Base-by-base conservation (phyloP, 805 yeast genomes). In the Vanderwaltozyma tropicalis region DNA sequence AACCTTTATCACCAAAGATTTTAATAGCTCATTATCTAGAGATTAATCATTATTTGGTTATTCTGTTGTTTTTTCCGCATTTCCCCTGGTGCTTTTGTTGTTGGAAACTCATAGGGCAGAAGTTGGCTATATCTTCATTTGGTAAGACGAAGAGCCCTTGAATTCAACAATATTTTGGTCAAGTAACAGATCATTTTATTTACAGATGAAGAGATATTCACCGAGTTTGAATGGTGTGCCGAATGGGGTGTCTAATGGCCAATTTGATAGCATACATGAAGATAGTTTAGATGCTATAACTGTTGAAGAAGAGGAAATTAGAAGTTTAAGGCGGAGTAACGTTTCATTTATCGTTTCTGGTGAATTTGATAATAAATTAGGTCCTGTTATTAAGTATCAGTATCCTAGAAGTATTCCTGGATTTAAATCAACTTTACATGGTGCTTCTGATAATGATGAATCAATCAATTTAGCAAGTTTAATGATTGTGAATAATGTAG, bases 291-390 rank as follows among this genome's bases (percentile, higher is more conserved):
- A 24, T 10, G 8, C 27, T 7, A 15, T 10, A 4, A 12, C 18
- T 15, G 13, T 21, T 10, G 10, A 12, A n/a, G 25, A 35, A 11
- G 25, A 31, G 4, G 27, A 24, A 10, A 21, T 6, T 27, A 83
- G 46, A 15, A 24, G 20, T 14, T 22, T 36, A n/a, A 30, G 29
- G 13, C 7, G 16, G 17, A 32, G 35, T 24, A 71, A 75, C 47
- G 71, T 73, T 13, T 72, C 72, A 37, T 79, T 68, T 50, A 67
- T 80, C 17, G 48, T 85, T 24, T 69, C 86, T 5, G 82, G 89
- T 1, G 88, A 82, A 59, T 87, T 86, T 55, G 92, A 86, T 54
- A 75, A 79, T 44, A 79, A 74, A 48, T 66, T 74, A 38, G 95
- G 96, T 0, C 79, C 92, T 0, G 64, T 72, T 4, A 59, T 86